phyloP scores from a whole-genome alignment of 441 rosid genomes.

The Adansonia madagascariensis region DNA sequence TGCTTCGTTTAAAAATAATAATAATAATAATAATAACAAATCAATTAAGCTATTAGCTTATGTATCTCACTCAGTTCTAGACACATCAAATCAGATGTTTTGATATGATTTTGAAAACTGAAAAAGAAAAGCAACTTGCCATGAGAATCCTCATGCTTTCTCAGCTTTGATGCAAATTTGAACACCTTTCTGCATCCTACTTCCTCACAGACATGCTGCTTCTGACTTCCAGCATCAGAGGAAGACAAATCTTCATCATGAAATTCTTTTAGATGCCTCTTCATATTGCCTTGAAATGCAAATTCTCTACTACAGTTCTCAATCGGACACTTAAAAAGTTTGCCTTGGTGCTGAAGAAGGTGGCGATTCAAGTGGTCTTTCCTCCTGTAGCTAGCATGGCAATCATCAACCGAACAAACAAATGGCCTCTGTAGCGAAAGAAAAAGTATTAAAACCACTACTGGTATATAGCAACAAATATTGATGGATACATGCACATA shows the following conservation, averaged over 20 bases:
- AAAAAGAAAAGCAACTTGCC: conserved; percentile 41
- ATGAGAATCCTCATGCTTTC: conserved; percentile 70
- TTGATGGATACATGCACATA: background rate
- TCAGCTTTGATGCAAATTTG: conserved; percentile 58
- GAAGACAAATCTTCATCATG: conserved; percentile 42
- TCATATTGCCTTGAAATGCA: conserved; percentile 54
- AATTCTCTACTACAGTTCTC: conserved; percentile 60
- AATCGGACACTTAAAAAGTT: conserved; percentile 59
- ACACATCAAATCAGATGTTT: background rate
- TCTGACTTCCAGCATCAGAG: conserved; percentile 18
- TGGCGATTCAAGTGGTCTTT: conserved; percentile 86
- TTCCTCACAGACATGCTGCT: conserved; percentile 61
- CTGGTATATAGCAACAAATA: background rate
- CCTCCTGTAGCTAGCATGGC: conserved; percentile 69
- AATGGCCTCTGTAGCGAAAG: conserved; percentile 61
- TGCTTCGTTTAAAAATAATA: too few relatives aligned
- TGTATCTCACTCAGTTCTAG: background rate
- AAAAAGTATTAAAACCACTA: background rate
- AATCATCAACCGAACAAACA: conserved; percentile 62
- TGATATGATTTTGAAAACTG: background rate
- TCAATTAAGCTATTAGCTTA: background rate
- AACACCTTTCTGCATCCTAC: conserved; percentile 79
- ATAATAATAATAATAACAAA: too few relatives aligned
- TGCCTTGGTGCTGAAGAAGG: conserved; percentile 67
- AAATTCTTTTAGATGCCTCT: conserved; percentile 54